Evolutionary conservation across 495 filamentous ascomycete species (phyloP).

Genomic region (Talaromyces adpressus): DNA sequence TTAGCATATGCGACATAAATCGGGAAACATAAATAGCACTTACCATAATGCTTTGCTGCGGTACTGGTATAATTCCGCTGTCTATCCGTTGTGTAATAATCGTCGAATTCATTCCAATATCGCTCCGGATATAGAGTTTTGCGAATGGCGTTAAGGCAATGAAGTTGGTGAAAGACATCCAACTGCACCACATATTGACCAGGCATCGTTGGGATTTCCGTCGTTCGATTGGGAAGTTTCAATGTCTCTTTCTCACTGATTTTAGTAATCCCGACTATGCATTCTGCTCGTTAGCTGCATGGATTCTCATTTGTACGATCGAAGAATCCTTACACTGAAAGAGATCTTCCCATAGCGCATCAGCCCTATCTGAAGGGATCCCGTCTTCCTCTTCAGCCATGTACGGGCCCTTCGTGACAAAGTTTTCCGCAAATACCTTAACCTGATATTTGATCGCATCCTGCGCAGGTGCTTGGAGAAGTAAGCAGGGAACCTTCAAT

Average conservation of each 20-base stretch:
- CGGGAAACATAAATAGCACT: neutral
- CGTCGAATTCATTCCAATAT: neutral
- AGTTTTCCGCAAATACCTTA: conserved; percentile 5
- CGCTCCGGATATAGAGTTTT: conserved; percentile 6
- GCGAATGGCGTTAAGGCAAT: conserved; percentile 14
- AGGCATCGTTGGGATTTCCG: conserved; percentile 8
- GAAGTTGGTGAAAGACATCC: conserved; percentile 24
- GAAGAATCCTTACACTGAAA: conserved; percentile 10
- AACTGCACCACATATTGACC: conserved; percentile 16
- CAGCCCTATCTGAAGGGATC: conserved; percentile 9
- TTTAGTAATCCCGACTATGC: conserved; percentile 11
- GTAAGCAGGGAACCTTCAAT: neutral
- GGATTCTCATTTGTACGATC: neutral
- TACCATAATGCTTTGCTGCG: conserved; percentile 1
- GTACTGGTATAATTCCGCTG: neutral
- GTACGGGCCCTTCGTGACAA: conserved; percentile 2
- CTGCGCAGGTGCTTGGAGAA: conserved; percentile 4
- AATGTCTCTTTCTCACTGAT: conserved; percentile 13
- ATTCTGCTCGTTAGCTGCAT: neutral
- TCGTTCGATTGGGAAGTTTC: conserved; percentile 11
- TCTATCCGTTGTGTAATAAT: neutral
- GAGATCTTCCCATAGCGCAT: conserved; percentile 12
- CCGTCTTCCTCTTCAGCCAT: conserved; percentile 10
- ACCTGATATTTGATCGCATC: conserved; percentile 5
- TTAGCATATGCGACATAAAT: neutral